Conservation (phyloP, 345 rosid species). For the Sisymbrium altissimum region DNA sequence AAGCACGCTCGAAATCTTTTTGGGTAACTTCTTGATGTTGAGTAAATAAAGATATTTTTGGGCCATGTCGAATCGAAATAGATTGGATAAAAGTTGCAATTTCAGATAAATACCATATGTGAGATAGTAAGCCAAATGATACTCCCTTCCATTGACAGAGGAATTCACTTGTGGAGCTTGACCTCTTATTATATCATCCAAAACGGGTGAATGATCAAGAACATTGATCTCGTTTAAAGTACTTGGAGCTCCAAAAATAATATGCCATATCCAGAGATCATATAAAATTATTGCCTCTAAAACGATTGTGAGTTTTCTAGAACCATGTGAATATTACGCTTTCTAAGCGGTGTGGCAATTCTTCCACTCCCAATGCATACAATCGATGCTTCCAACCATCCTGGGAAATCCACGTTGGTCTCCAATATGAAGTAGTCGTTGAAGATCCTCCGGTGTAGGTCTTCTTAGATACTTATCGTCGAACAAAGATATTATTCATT, state of each 20-base stretch:
- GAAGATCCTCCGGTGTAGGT: not conserved
- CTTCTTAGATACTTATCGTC: not conserved
- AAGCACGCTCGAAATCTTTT: not conserved
- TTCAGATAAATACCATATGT: not conserved
- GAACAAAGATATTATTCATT: not conserved
- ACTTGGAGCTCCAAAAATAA: too few relatives aligned
- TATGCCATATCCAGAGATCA: too few relatives aligned
- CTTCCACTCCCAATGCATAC: not conserved
- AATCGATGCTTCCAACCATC: not conserved
- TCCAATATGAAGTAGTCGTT: not conserved
- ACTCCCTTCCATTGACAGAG: not conserved
- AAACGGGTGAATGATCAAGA: too few relatives aligned
- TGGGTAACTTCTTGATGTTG: not conserved
- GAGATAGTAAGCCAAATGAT: not conserved
- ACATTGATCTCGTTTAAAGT: too few relatives aligned
- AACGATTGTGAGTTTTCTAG: too few relatives aligned
- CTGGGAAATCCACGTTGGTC: not conserved
- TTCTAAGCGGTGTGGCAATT: too few relatives aligned
- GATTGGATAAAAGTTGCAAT: not conserved
- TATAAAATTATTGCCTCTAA: too few relatives aligned
- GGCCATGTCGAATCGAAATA: not conserved
- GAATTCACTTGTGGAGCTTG: not conserved
- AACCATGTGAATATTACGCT: too few relatives aligned
- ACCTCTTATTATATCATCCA: too few relatives aligned
- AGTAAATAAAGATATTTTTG: not conserved